phyloP scores from a whole-genome alignment of 495 filamentous ascomycete genomes.

The Endocarpon pusillum region DNA sequence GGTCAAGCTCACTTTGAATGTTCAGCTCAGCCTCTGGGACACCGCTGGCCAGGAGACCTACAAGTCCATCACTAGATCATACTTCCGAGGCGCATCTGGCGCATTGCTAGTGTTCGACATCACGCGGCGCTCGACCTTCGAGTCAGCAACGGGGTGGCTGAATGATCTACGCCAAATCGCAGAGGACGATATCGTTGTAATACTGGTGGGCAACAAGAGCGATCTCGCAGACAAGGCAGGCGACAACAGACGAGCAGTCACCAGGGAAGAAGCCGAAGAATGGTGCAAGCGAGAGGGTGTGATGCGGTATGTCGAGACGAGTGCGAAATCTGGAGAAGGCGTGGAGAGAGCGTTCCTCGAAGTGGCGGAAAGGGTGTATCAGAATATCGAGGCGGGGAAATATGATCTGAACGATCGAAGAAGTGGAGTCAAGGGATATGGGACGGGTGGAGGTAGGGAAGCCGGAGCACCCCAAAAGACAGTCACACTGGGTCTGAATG shows the following conservation, averaged over 20 bases:
- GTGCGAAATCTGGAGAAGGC: constrained; percentile 79
- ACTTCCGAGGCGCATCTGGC: constrained; percentile 86
- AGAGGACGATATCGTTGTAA: constrained; percentile 81
- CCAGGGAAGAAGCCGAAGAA: constrained; percentile 59
- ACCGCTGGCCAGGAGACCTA: constrained; percentile 96
- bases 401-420: constrained; percentile 91
- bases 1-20: constrained; percentile 28
- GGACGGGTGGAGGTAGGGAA: constrained; percentile 28
- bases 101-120: constrained; percentile 94
- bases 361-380: constrained; percentile 83
- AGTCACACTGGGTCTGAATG: constrained; percentile 40
- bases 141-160: constrained; percentile 75
- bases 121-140: constrained; percentile 66
- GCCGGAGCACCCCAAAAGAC: constrained; percentile 27
- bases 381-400: constrained; percentile 82
- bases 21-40: constrained; percentile 76
- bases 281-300: constrained; percentile 76
- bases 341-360: constrained; percentile 87
- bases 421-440: constrained; percentile 75
- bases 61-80: constrained; percentile 84
- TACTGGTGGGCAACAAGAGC: constrained; percentile 87
- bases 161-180: constrained; percentile 83
- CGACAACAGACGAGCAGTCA: constrained; percentile 56
- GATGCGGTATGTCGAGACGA: constrained; percentile 86
- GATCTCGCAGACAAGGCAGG: constrained; percentile 43